Evolutionary conservation across 768 basidiomycete genomes (phyloP), one percentile per base, ranked within the genome.

Genomic region (Mycena albidolilacea): DNA sequence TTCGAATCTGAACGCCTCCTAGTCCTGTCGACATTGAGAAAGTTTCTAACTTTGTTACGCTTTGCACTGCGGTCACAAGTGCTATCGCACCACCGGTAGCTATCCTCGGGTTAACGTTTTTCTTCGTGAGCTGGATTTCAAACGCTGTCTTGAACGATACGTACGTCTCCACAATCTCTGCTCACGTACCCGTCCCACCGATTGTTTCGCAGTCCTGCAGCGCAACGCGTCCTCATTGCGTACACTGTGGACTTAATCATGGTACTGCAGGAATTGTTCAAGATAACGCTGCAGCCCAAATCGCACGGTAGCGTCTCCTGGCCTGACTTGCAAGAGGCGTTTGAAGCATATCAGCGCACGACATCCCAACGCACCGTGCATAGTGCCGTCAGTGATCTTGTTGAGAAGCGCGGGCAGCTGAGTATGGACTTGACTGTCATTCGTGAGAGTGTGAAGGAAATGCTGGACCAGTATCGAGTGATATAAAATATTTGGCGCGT

Each of bases 261-360:
- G 19, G 62, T 64, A 30, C 44, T 64, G n/a, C 39, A 19, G 62
- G 62, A 64, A 39, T 37, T 64, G 62, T 64, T 64, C 19, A 19
- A 64, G 17, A n/a, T 48, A 3, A 39, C 41, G 21, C 62, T 64
- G 19, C 62, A 64, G 50, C 62, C 14, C 41, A 14, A 50, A 64
- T 19, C 6, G 15, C 10, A 30, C 19, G 62, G 62, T 12, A 19
- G 62, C 30, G 46, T 43, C 23, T n/a, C 62, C 3, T 64, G 62
- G 62, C 11, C 6, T 19, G 62, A 64, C 21, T 46, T 64, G 3
- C 8, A 35, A 14, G 62, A 64, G 62, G 62, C 62, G 8, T 48
- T 14, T 7, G 62, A 6, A 19, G 62, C 62, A 50, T 64, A 64
- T 50, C 46, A 50, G 10, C 62, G 62, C 39, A 64, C 62, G n/a